phyloP scores from a whole-genome alignment of 2,329 filamentous ascomycete species.

The Colletotrichum cereale region DNA sequence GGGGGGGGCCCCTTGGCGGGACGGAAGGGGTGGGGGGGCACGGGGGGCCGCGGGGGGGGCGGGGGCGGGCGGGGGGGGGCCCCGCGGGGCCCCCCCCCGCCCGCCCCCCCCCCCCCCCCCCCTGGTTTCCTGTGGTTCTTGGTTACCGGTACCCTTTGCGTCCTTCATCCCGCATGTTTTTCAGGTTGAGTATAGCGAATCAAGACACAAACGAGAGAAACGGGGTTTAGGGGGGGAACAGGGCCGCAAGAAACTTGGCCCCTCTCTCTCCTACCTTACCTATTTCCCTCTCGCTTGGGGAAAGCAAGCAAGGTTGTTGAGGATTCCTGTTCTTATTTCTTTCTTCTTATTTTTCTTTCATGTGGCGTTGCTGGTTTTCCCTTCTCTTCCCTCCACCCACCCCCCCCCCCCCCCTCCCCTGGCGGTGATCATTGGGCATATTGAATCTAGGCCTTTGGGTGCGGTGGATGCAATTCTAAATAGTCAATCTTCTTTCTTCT shows the following conservation, averaged over 20 bases:
- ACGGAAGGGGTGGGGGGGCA: too few relatives aligned
- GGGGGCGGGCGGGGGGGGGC: too few relatives aligned
- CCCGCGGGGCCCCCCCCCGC: too few relatives aligned
- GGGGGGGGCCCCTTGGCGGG: too few relatives aligned
- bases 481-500: not conserved
- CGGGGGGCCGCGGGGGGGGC: too few relatives aligned
- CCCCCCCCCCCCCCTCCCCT: not conserved
- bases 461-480: not conserved
- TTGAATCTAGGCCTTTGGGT: not conserved
- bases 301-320: not conserved
- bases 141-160: not conserved
- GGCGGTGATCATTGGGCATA: not conserved
- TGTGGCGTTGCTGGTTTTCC: not conserved
- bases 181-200: not conserved
- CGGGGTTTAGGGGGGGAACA: not conserved
- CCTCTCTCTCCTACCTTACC: too few relatives aligned
- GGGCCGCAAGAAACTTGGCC: not conserved
- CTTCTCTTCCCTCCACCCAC: too few relatives aligned
- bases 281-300: not conserved
- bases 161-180: not conserved
- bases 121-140: not conserved
- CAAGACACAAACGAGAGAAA: not conserved
- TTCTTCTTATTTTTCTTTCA: not conserved
- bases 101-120: too few relatives aligned
- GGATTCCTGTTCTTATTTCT: not conserved